phyloP scores from a whole-genome alignment of 768 basidiomycete genomes.

The Suillus variegatus region DNA sequence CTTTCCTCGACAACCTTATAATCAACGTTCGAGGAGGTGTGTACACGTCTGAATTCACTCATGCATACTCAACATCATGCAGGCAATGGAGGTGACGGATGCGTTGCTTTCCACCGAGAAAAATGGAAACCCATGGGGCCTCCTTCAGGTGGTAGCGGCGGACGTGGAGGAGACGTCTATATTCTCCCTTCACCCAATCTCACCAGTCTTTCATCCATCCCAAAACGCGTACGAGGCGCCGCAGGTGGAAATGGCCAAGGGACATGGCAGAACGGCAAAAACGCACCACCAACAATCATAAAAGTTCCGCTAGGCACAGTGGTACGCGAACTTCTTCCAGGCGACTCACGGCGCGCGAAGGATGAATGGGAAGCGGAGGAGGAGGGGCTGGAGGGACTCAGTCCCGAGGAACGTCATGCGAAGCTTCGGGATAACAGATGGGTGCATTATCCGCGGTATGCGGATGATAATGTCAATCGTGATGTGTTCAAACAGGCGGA shows the following conservation, averaged over 20 bases:
- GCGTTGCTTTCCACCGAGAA: conserved; percentile 91
- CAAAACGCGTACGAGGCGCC: conserved; percentile 65
- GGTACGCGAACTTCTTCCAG: conserved; percentile 69
- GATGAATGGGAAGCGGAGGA: conserved; percentile 79
- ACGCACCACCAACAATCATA: conserved; percentile 71
- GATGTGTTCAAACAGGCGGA: conserved; percentile 77
- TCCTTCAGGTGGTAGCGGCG: conserved; percentile 93
- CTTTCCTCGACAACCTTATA: conserved; percentile 81
- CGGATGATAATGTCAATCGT: conserved; percentile 61
- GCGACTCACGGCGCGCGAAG: conserved; percentile 63
- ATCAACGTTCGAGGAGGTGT: conserved; percentile 78
- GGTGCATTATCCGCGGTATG: conserved; percentile 77
- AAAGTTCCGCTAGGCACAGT: conserved; percentile 90
- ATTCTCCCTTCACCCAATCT: conserved; percentile 76
- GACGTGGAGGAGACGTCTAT: conserved; percentile 85
- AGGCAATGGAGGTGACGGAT: conserved; percentile 90
- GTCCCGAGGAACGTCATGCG: conserved; percentile 47
- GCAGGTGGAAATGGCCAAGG: conserved; percentile 78
- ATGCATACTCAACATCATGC: conserved; percentile 12
- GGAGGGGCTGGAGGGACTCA: conserved; percentile 52
- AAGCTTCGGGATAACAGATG: conserved; percentile 67
- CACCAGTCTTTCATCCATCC: conserved; percentile 74
- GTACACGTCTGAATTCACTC: conserved; percentile 16
- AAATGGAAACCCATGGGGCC: conserved; percentile 83
- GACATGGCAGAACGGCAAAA: conserved; percentile 83